These are phyloP conservation scores for Fomitopsis palustris DNA, from an alignment of 1,284 basidiomycete species.

Conservation along the genomic window DNA sequence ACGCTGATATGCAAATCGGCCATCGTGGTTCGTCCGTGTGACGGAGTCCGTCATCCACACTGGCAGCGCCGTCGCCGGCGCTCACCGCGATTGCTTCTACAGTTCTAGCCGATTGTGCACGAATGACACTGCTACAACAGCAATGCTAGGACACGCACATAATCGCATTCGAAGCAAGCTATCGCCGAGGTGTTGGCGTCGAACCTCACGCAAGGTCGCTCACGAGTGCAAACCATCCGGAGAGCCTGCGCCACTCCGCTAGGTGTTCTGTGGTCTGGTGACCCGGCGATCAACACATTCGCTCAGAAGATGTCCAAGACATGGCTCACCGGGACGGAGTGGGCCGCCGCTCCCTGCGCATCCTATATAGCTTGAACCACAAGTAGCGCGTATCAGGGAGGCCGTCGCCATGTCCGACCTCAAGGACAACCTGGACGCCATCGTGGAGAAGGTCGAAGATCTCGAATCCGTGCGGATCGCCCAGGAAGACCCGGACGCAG, in stretches of 20 bases:
- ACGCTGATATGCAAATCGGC: no score
- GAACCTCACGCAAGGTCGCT: not conserved
- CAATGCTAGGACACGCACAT: no score
- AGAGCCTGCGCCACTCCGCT: not conserved
- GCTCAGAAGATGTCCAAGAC: not conserved
- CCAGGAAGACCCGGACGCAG: constrained; percentile 26
- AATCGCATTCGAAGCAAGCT: not conserved
- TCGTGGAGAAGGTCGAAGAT: constrained; percentile 11
- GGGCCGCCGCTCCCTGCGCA: not conserved
- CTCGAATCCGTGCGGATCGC: constrained; percentile 9
- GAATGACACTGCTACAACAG: no score
- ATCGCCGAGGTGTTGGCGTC: not conserved
- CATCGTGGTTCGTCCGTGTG: no score
- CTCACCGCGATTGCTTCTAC: no score
- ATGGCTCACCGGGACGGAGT: not conserved
- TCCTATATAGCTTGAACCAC: not conserved
- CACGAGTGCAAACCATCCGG: not conserved
- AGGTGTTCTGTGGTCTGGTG: not conserved
- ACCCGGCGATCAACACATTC: not conserved
- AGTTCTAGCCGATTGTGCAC: no score
- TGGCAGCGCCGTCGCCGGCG: no score
- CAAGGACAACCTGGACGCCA: not conserved
- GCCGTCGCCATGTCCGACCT: not conserved
- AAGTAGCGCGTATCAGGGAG: no score
- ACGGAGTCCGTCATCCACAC: no score